Evolutionary conservation across 495 filamentous ascomycete genomes (phyloP), one percentile per base, ranked within the genome.

Genomic region (Letharia columbiana): DNA sequence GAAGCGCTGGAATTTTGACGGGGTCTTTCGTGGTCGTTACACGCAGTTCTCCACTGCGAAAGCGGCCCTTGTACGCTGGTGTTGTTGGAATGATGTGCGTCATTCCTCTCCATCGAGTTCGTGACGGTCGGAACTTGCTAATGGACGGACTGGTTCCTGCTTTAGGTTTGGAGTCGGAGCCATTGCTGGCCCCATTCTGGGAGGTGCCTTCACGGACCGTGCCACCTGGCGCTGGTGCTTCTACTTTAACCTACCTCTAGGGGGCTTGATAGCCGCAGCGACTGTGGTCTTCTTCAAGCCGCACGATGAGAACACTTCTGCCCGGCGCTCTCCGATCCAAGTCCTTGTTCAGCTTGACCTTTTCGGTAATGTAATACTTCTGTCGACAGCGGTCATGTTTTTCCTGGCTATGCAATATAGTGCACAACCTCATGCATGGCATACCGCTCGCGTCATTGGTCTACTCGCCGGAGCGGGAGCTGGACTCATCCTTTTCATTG

Each of bases 201-300:
- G 86, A 50, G 85, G 85, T 23, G 76, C 78, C 2, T 77, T 88
- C n/a, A 87, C 86, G 0, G 72, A 81, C 52, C 79, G 82, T 47
- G 73, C 76, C 4, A 75, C 75, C 33, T 84, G 81, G 82, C 70
- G 82, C 66, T 84, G 82, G 82, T 84, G 82, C 71, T 87, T 87
- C 71, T 87, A 84, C 66, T 80, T 88, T 63, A 89, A 88, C 70
- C 77, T 88, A 28, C 85, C 85, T 0, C 75, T 87, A 47, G 85
- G 84, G 15, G 83, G 67, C 8, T 54, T 85, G 15, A 76, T 80
- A 3, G 78, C 73, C 13, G 37, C 79, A 12, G 70, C 84, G 18
- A 47, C 31, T 9, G 11, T 42, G 6, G 10, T 60, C 1, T 60
- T 60, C 37, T 60, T 42, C 31, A n/a, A 31, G 18, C 39, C 58